Percentiles rank a stretch among this genome's conserved stretches.
phyloP scores from a whole-genome alignment of 257 asterid genomes.

The Lithospermum erythrorhizon region DNA sequence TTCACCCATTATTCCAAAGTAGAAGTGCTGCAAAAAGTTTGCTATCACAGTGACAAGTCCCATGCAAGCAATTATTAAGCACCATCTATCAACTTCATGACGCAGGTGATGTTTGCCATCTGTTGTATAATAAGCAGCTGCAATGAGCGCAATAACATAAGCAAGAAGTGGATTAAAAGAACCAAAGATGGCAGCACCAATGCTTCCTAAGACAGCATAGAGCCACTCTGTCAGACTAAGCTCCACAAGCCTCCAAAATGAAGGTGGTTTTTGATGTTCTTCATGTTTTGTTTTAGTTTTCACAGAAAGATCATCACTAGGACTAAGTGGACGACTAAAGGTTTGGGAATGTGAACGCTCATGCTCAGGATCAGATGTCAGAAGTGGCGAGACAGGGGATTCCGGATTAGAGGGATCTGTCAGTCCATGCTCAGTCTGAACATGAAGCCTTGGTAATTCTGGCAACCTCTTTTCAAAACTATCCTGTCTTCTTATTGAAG shows the following conservation, averaged over 20 bases:
- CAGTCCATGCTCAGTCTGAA: constrained; percentile 66
- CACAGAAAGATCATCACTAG: constrained; percentile 42
- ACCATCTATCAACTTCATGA: constrained; percentile 76
- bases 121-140: constrained; percentile 63
- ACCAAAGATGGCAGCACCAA: constrained; percentile 94
- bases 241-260: constrained; percentile 93
- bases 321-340: constrained; percentile 72
- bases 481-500: constrained; percentile 90
- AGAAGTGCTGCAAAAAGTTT: constrained; percentile 94
- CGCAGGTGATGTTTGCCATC: constrained; percentile 42
- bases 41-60: constrained; percentile 91
- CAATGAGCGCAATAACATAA: constrained; percentile 78
- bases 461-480: constrained; percentile 95
- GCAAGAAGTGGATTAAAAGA: constrained; percentile 94
- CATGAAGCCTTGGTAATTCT: constrained; percentile 88
- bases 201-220: constrained; percentile 95
- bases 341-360: constrained; percentile 99
- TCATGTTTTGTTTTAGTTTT: constrained; percentile 32
- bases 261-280: constrained; percentile 52
- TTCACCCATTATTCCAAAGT: constrained; percentile 99
- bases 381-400: constrained; percentile 96
- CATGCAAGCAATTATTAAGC: constrained; percentile 91
- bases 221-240: constrained; percentile 99
- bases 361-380: constrained; percentile 94
- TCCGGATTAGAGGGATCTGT: constrained; percentile 72